Base-by-base conservation (phyloP, 2,329 filamentous ascomycete species). In the Fusarium mangiferae region DNA sequence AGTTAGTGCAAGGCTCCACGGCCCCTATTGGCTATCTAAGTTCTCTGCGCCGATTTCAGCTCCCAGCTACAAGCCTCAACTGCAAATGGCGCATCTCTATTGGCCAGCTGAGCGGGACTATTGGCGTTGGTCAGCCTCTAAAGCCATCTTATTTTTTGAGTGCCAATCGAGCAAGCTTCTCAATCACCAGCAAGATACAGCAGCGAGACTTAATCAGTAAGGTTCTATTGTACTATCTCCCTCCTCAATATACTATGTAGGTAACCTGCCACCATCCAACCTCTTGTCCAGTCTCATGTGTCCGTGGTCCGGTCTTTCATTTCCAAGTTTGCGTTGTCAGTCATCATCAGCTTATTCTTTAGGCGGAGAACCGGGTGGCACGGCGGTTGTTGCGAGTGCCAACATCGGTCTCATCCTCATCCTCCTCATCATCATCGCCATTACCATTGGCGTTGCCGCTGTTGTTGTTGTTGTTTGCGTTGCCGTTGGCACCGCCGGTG, bases 331-430 rank as follows among this genome's bases (percentile, higher is more conserved):
- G 26, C 22, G 2, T 30, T 7, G 3, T 2, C 24, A 46, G 11
- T 44, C 20, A 20, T 33, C 1, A 26, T 30, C 8, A 13, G 17
- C 7, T 18, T 35, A 58, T 26, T 1, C 2, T 24, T 14, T 35
- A 51, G 12, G 48, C 63, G 0, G 14, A 56, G 18, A 66, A 65
- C 24, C 28, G 61, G 3, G 26, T 30, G 11, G 62, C 30, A 2
- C 62, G 62, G 11, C 62, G 63, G 38, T 59, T 67, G 26, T 63
- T 63, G 46, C 62, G 62, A 35, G 46, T 51, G 4, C 28, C 4
- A 11, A 24, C 36, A 0, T 22, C 38, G 15, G 12, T 44, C 24
- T 42, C 33, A 12, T 41, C 55, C 11, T 64, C 38, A 0, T 39
- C 36, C 6, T 45, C 38, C 1, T 62, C 61, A 0, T 49, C 28